phyloP scores from a whole-genome alignment of 441 rosid species.

The Erodium chrysanthum region DNA sequence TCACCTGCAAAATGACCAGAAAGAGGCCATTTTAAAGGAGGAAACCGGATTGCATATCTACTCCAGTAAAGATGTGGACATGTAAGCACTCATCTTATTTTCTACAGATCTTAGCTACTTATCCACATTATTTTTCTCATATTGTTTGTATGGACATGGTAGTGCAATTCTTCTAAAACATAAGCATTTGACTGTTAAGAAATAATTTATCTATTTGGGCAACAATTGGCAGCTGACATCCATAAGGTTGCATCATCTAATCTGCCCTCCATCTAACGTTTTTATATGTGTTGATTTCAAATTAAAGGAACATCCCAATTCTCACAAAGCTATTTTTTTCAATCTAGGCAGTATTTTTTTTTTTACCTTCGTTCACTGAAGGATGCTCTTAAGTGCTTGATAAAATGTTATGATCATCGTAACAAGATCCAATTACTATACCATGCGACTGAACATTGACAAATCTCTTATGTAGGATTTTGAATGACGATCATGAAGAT shows the following conservation, averaged over 20 bases:
- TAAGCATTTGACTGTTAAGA: neutral
- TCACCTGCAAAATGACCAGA: slow-evolving; percentile 77
- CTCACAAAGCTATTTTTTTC: neutral
- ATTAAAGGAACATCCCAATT: neutral
- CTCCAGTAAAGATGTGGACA: slow-evolving; percentile 79
- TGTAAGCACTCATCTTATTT: slow-evolving; percentile 39
- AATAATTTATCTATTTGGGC: neutral
- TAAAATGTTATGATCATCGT: slow-evolving; percentile 1
- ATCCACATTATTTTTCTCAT: slow-evolving; percentile 4
- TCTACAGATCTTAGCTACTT: neutral
- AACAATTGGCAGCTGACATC: neutral
- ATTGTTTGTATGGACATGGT: neutral
- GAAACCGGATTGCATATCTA: slow-evolving; percentile 61
- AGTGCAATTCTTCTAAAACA: neutral
- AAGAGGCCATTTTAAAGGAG: slow-evolving; percentile 48
- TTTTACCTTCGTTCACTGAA: neutral
- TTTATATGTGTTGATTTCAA: neutral
- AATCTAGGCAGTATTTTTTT: neutral
- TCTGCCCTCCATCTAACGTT: neutral
- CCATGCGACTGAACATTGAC: slow-evolving; percentile 1
- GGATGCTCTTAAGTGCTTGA: neutral
- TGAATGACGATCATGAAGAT: slow-evolving; percentile 49
- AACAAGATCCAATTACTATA: neutral
- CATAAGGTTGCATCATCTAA: neutral
- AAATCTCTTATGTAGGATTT: slow-evolving; percentile 39